A percentile compares a stretch with the other conserved stretches of the same genome.
These are phyloP conservation scores for Skeletonema costatum DNA, from an alignment of 108 stramenopile genomes.

Conservation along the genomic window DNA sequence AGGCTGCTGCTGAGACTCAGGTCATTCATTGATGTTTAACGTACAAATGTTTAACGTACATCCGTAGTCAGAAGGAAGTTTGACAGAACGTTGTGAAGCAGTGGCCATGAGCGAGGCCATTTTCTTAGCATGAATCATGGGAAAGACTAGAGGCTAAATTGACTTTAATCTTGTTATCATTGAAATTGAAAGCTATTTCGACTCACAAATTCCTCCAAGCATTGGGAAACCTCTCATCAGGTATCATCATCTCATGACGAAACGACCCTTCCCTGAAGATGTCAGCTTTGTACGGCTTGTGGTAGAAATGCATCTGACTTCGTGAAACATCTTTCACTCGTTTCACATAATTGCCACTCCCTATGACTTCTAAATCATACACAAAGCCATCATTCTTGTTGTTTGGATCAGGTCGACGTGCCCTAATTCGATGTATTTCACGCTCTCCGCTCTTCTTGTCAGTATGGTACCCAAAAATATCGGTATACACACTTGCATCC, in stretches of 20 bases:
- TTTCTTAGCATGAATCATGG: too few relatives aligned
- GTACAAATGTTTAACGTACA: too few relatives aligned
- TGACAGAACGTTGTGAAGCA: too few relatives aligned
- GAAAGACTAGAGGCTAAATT: too few relatives aligned
- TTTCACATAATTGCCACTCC: conserved; percentile 9
- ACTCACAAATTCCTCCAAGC: conserved; percentile 42
- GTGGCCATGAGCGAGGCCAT: too few relatives aligned
- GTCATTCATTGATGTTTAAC: too few relatives aligned
- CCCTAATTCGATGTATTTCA: conserved; percentile 4
- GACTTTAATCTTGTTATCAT: too few relatives aligned
- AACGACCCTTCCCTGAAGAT: conserved; percentile 54
- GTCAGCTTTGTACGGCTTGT: conserved; percentile 52
- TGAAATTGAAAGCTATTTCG: too few relatives aligned
- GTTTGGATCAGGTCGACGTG: conserved; percentile 1
- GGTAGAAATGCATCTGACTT: conserved; percentile 52
- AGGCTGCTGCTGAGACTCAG: too few relatives aligned
- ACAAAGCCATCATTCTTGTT: conserved; percentile 20
- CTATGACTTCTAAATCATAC: conserved; percentile 23
- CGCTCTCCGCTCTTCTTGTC: conserved; percentile 5
- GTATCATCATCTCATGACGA: conserved; percentile 60
- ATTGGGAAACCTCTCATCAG: conserved; percentile 47
- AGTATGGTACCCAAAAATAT: conserved; percentile 5
- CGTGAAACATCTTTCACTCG: conserved; percentile 43
- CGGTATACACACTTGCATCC: conserved; percentile 6
- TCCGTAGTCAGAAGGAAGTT: too few relatives aligned